These are phyloP conservation scores for Arachis monticola DNA, from an alignment of 331 rosid genomes.

Conservation along the genomic window DNA sequence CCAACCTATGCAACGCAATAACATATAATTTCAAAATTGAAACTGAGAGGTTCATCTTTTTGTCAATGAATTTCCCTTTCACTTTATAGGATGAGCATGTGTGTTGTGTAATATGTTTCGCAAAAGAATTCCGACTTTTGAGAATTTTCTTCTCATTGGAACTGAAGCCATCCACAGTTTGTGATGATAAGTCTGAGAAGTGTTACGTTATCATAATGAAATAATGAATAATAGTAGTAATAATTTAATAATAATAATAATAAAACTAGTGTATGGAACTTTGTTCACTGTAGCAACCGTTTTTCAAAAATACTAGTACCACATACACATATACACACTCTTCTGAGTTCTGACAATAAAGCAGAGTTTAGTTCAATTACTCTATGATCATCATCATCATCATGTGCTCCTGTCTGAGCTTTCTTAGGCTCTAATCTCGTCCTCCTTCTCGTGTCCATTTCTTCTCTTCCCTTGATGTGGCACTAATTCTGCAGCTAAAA, in stretches of 20 bases:
- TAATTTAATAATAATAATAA: slow-evolving; percentile 6
- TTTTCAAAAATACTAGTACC: slow-evolving; percentile 49
- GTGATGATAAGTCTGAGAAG: slow-evolving; percentile 42
- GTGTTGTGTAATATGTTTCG: slow-evolving; percentile 1
- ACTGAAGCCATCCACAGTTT: slow-evolving; percentile 42
- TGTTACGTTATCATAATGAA: slow-evolving; percentile 33
- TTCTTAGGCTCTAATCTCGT: slow-evolving; percentile 51
- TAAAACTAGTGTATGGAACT: neutral
- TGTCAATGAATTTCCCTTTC: slow-evolving; percentile 1
- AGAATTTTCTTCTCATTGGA: slow-evolving; percentile 38
- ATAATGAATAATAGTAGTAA: too few relatives aligned
- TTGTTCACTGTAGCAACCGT: slow-evolving; percentile 52
- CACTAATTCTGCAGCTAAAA: slow-evolving; percentile 41
- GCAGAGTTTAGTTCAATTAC: slow-evolving; percentile 50
- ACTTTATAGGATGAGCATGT: neutral
- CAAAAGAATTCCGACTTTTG: slow-evolving; percentile 26
- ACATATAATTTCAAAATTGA: slow-evolving; percentile 11
- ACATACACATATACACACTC: slow-evolving; percentile 28
- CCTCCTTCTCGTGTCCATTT: slow-evolving; percentile 62
- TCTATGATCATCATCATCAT: slow-evolving; percentile 23
- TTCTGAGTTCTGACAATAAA: neutral
- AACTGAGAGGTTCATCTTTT: neutral
- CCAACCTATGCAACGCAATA: slow-evolving; percentile 35
- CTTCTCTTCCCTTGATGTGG: slow-evolving; percentile 16
- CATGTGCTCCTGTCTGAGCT: slow-evolving; percentile 52